Conservation (phyloP, 352 stramenopile genomes). For the Albugo laibachii region DNA sequence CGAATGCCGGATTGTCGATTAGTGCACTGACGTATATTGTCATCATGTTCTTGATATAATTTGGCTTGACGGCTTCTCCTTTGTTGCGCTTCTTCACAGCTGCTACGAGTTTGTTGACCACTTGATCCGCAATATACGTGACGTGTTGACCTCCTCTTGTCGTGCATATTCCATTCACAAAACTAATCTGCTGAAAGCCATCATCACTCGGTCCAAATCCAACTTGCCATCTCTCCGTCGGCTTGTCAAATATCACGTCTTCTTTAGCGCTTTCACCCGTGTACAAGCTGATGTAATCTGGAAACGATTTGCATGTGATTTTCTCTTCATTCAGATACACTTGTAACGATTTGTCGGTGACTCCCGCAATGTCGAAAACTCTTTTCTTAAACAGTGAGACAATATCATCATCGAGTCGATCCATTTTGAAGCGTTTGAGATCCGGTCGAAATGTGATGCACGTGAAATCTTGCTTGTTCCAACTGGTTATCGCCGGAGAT, state of each 20-base stretch:
- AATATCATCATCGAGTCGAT: slow-evolving; percentile 83
- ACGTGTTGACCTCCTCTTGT: slow-evolving; percentile 93
- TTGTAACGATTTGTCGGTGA: slow-evolving; percentile 79
- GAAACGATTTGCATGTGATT: slow-evolving; percentile 85
- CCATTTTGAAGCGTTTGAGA: slow-evolving; percentile 84
- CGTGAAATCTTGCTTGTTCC: slow-evolving; percentile 81
- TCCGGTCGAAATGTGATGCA: slow-evolving; percentile 95
- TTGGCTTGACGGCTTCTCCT: slow-evolving; percentile 82
- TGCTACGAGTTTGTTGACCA: slow-evolving; percentile 73
- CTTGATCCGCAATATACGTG: slow-evolving; percentile 82
- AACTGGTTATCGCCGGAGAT: slow-evolving; percentile 71
- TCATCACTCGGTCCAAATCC: slow-evolving; percentile 83
- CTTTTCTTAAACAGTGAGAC: slow-evolving; percentile 92
- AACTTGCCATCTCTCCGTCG: slow-evolving; percentile 90
- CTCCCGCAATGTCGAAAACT: slow-evolving; percentile 93
- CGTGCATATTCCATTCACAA: slow-evolving; percentile 96
- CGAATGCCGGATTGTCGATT: slow-evolving; percentile 96
- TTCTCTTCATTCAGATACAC: slow-evolving; percentile 91
- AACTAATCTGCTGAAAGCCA: slow-evolving; percentile 91
- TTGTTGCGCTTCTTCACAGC: slow-evolving; percentile 91
- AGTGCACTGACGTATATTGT: slow-evolving; percentile 91
- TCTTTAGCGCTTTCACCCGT: slow-evolving; percentile 16
- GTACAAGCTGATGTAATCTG: slow-evolving; percentile 89
- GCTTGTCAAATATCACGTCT: slow-evolving; percentile 80
- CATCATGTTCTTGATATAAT: slow-evolving; percentile 91